A percentile compares a stretch with the other conserved stretches of the same genome.
These are phyloP conservation scores for Calcarisporium arbuscula DNA, from an alignment of 2,329 filamentous ascomycete genomes.

Conservation along the genomic window DNA sequence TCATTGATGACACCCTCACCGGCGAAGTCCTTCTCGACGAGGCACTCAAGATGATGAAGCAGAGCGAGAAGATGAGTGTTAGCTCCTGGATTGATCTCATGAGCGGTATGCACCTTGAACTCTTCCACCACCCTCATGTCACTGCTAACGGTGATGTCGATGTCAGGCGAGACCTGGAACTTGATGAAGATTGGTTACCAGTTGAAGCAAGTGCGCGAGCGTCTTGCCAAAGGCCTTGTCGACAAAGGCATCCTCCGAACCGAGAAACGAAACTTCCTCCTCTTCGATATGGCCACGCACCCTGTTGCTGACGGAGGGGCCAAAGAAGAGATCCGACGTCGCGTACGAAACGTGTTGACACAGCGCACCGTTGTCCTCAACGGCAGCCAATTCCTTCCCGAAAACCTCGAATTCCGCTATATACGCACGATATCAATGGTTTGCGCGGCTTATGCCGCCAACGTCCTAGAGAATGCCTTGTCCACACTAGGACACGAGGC, in stretches of 20 bases:
- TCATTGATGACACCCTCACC: conserved; percentile 92
- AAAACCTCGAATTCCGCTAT: conserved; percentile 91
- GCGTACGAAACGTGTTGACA: conserved; percentile 87
- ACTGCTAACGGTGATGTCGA: conserved; percentile 2
- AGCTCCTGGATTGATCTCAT: conserved; percentile 98
- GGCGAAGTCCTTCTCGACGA: conserved; percentile 97
- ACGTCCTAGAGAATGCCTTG: conserved; percentile 96
- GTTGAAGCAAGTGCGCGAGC: conserved; percentile 97
- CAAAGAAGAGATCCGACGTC: conserved; percentile 92
- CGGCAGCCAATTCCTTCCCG: conserved; percentile 80
- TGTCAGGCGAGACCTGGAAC: conserved; percentile 96
- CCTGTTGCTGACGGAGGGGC: conserved; percentile 93
- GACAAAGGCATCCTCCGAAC: conserved; percentile 98
- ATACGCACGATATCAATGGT: conserved; percentile 91
- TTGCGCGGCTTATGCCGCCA: conserved; percentile 94
- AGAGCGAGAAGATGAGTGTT: conserved; percentile 99
- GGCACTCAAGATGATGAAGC: conserved; percentile 99
- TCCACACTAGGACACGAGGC: conserved; percentile 90
- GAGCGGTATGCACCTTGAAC: conserved; percentile 73
- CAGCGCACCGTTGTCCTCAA: conserved; percentile 90
- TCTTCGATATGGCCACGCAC: conserved; percentile 99
- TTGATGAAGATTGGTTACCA: conserved; percentile 99
- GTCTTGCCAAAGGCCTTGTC: conserved; percentile 91
- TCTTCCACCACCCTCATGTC: not conserved
- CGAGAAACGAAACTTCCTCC: conserved; percentile 97